Percentiles rank a stretch among this genome's conserved stretches.
Conservation (phyloP, 2,329 filamentous ascomycete genomes). For the Beauveria sp. region DNA sequence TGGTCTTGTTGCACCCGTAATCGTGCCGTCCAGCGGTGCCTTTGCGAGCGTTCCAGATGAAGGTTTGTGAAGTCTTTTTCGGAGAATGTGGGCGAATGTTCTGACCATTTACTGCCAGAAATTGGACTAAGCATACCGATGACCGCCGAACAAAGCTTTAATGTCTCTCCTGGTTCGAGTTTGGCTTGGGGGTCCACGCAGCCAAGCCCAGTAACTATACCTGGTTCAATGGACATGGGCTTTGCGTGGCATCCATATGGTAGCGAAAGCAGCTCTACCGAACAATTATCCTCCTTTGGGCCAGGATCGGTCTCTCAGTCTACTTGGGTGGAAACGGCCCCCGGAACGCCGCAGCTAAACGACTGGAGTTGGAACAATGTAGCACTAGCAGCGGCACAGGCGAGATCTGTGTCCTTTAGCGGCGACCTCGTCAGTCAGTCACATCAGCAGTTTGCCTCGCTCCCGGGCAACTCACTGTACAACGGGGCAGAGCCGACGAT, state of each 20-base stretch:
- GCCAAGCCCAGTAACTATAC: neutral
- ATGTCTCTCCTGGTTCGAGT: neutral
- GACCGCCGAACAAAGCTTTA: neutral
- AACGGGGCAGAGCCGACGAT: neutral
- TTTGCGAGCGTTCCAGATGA: neutral
- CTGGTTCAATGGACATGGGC: constrained; percentile 1
- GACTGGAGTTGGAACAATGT: neutral
- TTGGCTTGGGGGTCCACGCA: neutral
- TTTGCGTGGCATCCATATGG: neutral
- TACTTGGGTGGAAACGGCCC: neutral
- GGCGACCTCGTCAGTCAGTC: neutral
- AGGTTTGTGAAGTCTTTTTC: neutral
- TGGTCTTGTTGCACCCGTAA: neutral
- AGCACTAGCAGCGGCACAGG: neutral
- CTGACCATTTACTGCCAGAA: neutral
- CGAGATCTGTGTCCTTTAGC: neutral
- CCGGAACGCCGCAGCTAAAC: neutral
- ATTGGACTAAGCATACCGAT: neutral
- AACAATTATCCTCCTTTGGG: neutral
- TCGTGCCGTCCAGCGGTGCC: neutral
- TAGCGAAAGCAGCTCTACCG: neutral
- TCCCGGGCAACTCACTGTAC: neutral
- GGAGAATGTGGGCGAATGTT: neutral
- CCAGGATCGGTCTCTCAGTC: neutral
- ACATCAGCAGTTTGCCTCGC: neutral